phyloP scores from a whole-genome alignment of 2,329 filamentous ascomycete species.

The Fusarium fujikuroi region DNA sequence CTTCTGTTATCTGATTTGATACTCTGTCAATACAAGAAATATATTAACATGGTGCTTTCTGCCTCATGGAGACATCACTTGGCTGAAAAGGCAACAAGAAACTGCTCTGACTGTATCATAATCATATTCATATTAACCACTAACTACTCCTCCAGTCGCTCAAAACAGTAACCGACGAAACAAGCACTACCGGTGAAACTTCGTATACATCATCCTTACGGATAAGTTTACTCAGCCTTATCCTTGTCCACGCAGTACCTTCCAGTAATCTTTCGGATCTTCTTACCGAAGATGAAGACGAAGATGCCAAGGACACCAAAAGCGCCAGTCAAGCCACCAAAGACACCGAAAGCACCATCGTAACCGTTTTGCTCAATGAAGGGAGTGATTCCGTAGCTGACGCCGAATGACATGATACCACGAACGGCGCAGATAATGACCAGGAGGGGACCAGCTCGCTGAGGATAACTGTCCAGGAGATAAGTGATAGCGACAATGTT shows the following conservation, averaged over 20 bases:
- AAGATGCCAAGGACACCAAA: conserved; percentile 15
- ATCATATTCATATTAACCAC: not conserved
- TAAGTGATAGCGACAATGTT: conserved; percentile 40
- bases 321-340: conserved; percentile 12
- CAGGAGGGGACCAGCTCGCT: conserved; percentile 31
- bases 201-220: rapidly evolving
- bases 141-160: not conserved
- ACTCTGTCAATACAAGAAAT: no score
- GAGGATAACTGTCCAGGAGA: conserved; percentile 38
- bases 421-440: conserved; percentile 40
- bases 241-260: conserved; percentile 11
- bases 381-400: conserved; percentile 35
- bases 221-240: not conserved
- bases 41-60: not conserved
- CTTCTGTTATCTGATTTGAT: rapidly evolving
- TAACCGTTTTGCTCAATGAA: conserved; percentile 26
- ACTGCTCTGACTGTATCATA: not conserved
- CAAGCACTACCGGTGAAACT: rapidly evolving
- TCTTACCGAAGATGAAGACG: conserved; percentile 20
- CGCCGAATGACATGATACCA: conserved; percentile 34
- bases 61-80: not conserved
- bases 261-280: conserved; percentile 7
- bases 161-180: no score
- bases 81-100: not conserved
- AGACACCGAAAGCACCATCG: conserved; percentile 12